Evolutionary conservation across 2,329 filamentous ascomycete species (phyloP), one percentile per base, ranked within the genome.

Genomic region (Alternaria metachromatica): DNA sequence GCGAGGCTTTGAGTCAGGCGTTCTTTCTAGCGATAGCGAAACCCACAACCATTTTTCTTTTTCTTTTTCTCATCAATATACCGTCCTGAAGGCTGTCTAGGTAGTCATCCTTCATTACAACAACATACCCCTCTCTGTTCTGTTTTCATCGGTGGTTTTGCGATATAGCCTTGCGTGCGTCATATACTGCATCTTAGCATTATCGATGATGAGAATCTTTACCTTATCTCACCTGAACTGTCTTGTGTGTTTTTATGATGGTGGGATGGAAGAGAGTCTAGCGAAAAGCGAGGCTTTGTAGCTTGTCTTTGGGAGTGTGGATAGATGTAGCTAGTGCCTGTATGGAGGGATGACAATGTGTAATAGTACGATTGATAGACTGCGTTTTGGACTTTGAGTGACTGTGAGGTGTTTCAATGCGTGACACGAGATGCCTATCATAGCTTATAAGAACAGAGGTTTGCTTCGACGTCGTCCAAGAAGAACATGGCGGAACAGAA

Each of bases 81-180:
- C 37, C 11, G 23, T 57, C 59, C 56, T 33, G 53, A 58, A 48
- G 58, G 21, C 25, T 25, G 21, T n/a, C 13, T 44, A 7, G 43
- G 15, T 30, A 37, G 28, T 37, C 49, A 33, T 37, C 20, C 49
- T 53, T 53, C 23, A 25, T 50, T 44, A 41, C 15, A 18, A 60
- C n/a, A 60, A 56, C 59, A 58, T 61, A 57, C 59, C 53, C 59
- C 44, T 60, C 58, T 61, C 44, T 50, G n/a, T 49, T 18, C 18
- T 41, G 33, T 9, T 41, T 41, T 41, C 8, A 18, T 18, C 8
- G 7, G 33, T 18, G 15, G 15, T 43, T 33, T 37, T 33, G 3
- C 25, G 7, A 37, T 37, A 20, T 48, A 13, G 20, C 26, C 49
- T 15, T 30, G 44, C 41, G 49, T 9, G 15, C 28, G 25, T 60